phyloP scores from a whole-genome alignment of 2,329 filamentous ascomycete genomes.

The Calonectria ilicicola region DNA sequence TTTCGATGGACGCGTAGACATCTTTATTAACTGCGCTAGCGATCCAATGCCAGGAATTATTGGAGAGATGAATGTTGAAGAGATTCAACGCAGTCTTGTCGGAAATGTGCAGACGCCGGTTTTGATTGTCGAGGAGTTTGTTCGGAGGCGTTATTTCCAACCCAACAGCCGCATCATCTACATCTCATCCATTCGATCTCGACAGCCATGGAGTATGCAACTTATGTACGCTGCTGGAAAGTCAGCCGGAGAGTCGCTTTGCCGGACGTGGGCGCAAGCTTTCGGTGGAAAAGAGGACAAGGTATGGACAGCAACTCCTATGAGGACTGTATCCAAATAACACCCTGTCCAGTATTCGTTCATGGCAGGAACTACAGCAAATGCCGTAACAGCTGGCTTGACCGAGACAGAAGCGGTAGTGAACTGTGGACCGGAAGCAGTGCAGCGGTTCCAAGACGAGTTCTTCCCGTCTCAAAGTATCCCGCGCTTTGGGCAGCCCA shows the following conservation, averaged over 20 bases:
- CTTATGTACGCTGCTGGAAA: conserved; percentile 50
- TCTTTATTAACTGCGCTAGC: conserved; percentile 49
- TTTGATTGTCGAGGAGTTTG: conserved; percentile 50
- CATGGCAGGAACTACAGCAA: conserved; percentile 51
- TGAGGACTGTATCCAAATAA: neutral
- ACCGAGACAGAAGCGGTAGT: conserved; percentile 50
- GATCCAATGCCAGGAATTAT: conserved; percentile 45
- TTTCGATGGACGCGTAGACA: conserved; percentile 45
- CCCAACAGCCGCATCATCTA: conserved; percentile 50
- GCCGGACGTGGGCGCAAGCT: conserved; percentile 51
- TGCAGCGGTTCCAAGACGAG: conserved; percentile 47
- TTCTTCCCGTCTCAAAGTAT: conserved; percentile 49
- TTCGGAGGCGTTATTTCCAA: conserved; percentile 46
- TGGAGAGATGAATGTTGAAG: conserved; percentile 41
- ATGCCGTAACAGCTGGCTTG: conserved; percentile 46
- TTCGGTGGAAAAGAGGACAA: conserved; percentile 50
- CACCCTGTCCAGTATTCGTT: conserved; percentile 38
- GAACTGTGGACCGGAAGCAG: conserved; percentile 45
- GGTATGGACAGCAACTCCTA: neutral
- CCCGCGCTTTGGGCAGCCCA: conserved; percentile 47
- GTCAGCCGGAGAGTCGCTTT: conserved; percentile 50
- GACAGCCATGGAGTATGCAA: conserved; percentile 48
- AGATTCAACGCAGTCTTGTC: conserved; percentile 46
- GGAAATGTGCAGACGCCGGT: conserved; percentile 51
- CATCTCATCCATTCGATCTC: conserved; percentile 47